Percentiles rank a stretch among this genome's conserved stretches.
Evolutionary conservation across 176 grass and related monocot genomes (phyloP).

Genomic region (Echinochloa phyllopogon): DNA sequence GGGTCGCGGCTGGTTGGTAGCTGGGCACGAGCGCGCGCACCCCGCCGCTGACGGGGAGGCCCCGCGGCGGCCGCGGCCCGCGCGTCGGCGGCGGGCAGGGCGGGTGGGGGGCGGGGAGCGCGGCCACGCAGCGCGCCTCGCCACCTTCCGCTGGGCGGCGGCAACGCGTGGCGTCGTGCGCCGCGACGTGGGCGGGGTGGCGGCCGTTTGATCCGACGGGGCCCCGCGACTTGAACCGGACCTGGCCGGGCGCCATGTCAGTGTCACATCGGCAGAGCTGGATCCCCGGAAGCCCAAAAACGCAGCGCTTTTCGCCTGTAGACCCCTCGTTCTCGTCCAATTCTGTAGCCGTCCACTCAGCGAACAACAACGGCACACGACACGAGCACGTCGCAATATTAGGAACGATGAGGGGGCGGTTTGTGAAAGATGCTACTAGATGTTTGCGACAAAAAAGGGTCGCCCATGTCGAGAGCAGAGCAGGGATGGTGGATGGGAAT

Average conservation of each 20-base stretch:
- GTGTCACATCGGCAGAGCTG: not conserved
- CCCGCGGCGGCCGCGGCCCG: not conserved
- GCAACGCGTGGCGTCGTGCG: conserved; percentile 46
- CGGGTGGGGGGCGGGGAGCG: conserved; percentile 30
- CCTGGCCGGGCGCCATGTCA: not conserved
- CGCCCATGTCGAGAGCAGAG: conserved; percentile 20
- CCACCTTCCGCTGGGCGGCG: conserved; percentile 61
- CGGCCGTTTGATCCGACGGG: conserved; percentile 33
- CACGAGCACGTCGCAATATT: not conserved
- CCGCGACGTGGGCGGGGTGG: conserved; percentile 12
- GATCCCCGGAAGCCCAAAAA: conserved; percentile 3
- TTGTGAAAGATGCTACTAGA: not conserved
- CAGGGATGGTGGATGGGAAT: too few relatives aligned
- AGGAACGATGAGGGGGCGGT: not conserved
- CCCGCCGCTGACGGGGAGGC: not conserved
- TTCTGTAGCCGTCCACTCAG: not conserved
- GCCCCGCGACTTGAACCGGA: not conserved
- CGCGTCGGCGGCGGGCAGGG: not conserved
- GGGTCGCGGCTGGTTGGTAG: not conserved
- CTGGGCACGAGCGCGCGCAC: too few relatives aligned
- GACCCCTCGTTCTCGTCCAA: not conserved
- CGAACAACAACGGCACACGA: too few relatives aligned
- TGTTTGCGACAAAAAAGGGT: not conserved
- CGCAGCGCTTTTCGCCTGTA: not conserved
- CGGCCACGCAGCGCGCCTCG: conserved; percentile 63